phyloP scores from a whole-genome alignment of 768 basidiomycete species.

The Jaapia argillacea region DNA sequence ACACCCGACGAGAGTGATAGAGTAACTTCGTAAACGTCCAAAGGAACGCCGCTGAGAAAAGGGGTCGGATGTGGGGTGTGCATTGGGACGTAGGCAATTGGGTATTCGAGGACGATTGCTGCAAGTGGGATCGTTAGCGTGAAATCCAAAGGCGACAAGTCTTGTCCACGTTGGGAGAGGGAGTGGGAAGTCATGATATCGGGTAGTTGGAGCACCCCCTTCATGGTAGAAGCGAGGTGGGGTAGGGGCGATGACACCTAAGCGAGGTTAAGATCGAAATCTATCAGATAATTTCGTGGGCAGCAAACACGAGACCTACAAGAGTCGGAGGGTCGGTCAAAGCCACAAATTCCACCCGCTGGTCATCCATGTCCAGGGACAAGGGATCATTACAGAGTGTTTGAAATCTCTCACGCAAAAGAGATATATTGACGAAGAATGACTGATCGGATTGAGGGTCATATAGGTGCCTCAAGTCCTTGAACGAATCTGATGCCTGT shows the following conservation, averaged over 20 bases:
- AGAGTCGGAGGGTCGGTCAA: background rate
- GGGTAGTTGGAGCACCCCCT: too few species aligned
- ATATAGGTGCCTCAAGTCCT: constrained; percentile 31
- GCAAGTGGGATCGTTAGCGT: constrained; percentile 40
- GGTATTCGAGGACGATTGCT: constrained; percentile 51
- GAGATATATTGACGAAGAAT: constrained; percentile 38
- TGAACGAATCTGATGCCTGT: constrained; percentile 23
- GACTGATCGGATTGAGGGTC: constrained; percentile 39
- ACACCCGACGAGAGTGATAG: too few species aligned
- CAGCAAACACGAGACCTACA: background rate
- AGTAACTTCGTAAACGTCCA: constrained; percentile 42
- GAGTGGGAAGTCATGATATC: constrained; percentile 15
- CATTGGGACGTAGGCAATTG: constrained; percentile 43
- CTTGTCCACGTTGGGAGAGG: constrained; percentile 17
- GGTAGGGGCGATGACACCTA: background rate
- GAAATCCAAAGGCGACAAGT: background rate
- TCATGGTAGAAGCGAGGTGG: too few species aligned
- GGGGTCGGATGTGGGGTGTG: constrained; percentile 18
- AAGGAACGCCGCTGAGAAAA: constrained; percentile 34
- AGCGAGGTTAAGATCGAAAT: too few species aligned
- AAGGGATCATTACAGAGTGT: constrained; percentile 2
- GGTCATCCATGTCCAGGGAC: constrained; percentile 7
- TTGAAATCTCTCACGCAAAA: constrained; percentile 6
- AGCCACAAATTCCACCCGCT: constrained; percentile 4
- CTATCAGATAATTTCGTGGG: too few species aligned